Percentiles rank a stretch among this genome's conserved stretches.
phyloP scores from a whole-genome alignment of 495 filamentous ascomycete genomes.

The Neurospora cerealis region DNA sequence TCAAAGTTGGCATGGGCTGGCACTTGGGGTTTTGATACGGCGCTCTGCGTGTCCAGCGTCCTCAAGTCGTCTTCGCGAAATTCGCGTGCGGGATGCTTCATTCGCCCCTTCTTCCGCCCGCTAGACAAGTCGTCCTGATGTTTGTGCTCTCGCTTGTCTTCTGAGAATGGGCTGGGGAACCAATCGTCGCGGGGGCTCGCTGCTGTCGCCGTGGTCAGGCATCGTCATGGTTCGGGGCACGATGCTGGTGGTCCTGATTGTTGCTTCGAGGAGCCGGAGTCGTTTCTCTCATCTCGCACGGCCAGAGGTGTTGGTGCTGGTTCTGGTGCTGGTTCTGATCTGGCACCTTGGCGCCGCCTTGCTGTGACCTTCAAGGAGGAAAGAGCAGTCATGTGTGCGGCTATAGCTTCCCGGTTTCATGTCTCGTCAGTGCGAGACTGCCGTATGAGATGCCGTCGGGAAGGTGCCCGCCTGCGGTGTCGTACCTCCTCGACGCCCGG shows the following conservation, averaged over 20 bases:
- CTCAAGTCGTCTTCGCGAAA: background rate
- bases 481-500: background rate
- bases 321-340: too few relatives aligned
- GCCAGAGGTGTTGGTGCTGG: background rate
- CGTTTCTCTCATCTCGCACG: background rate
- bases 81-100: background rate
- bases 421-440: background rate
- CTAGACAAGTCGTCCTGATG: background rate
- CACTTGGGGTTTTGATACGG: background rate
- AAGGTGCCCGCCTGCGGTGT: background rate
- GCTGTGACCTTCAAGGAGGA: background rate
- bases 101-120: background rate
- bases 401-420: background rate
- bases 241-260: background rate
- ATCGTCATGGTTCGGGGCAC: background rate
- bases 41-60: background rate
- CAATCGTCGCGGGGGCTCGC: background rate
- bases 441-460: background rate
- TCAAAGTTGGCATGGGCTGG: background rate
- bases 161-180: background rate
- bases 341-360: background rate
- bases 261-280: background rate
- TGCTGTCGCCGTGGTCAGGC: background rate
- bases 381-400: background rate
- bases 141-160: background rate